Evolutionary conservation across 1,284 basidiomycete species (phyloP).

Genomic region (Malassezia nana): DNA sequence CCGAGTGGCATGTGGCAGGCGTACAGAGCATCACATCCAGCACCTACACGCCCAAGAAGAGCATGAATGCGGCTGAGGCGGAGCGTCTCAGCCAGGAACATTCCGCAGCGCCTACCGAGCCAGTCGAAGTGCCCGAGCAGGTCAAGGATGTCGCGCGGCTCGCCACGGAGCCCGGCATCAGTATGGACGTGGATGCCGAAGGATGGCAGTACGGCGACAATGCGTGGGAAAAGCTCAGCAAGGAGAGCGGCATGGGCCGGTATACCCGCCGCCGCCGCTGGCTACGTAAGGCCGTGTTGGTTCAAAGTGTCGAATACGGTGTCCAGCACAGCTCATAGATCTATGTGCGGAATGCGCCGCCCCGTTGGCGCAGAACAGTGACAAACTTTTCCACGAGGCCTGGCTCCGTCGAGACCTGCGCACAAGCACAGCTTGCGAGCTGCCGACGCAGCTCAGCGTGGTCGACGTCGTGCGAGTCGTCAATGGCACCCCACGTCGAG

Average conservation of each 20-base stretch:
- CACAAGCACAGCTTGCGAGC: slow-evolving; percentile 52
- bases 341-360: slow-evolving; percentile 5
- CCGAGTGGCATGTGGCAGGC: slow-evolving; percentile 49
- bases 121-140: slow-evolving; percentile 3
- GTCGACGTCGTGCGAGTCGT: slow-evolving; percentile 72
- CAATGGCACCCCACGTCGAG: slow-evolving; percentile 92
- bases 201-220: slow-evolving; percentile 94
- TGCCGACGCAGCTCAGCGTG: slow-evolving; percentile 82
- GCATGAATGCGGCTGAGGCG: slow-evolving; percentile 8
- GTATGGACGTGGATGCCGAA: slow-evolving; percentile 62
- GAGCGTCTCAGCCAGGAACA: slow-evolving; percentile 6
- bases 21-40: slow-evolving; percentile 19
- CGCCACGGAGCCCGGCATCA: slow-evolving; percentile 10
- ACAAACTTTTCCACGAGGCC: slow-evolving; percentile 10
- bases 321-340: slow-evolving; percentile 12
- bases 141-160: slow-evolving; percentile 1
- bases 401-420: slow-evolving; percentile 14
- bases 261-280: slow-evolving; percentile 50
- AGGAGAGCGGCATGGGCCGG: slow-evolving; percentile 70
- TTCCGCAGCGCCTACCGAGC: neutral
- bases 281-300: slow-evolving; percentile 48
- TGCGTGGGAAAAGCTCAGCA: slow-evolving; percentile 75
- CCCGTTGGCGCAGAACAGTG: slow-evolving; percentile 5
- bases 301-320: slow-evolving; percentile 43
- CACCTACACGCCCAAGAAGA: slow-evolving; percentile 7